A percentile compares a stretch with the other conserved stretches of the same genome.
Evolutionary conservation across 179 eudicot species (phyloP).

Genomic region (Drosera spatulata): DNA sequence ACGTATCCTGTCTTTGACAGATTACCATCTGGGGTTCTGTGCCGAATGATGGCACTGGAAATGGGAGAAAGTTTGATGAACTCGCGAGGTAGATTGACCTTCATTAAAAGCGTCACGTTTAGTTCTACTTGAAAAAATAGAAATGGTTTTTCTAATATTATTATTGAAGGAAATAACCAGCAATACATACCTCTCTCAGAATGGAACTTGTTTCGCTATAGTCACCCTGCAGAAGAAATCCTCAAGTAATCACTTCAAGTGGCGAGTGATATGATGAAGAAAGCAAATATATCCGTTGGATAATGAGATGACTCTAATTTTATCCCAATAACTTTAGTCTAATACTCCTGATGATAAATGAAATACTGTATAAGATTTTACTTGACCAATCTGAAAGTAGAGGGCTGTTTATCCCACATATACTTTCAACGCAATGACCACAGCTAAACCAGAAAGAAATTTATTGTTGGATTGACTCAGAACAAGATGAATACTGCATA

Average conservation of each 20-base stretch:
- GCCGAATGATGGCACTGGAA: slow-evolving; percentile 74
- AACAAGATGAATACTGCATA: neutral
- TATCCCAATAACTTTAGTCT: no score
- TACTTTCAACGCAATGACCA: neutral
- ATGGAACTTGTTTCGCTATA: slow-evolving; percentile 18
- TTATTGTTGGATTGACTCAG: neutral
- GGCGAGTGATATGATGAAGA: neutral
- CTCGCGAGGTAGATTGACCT: slow-evolving; percentile 85
- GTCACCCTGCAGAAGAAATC: slow-evolving; percentile 36
- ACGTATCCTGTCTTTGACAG: slow-evolving; percentile 72
- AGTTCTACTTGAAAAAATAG: no score
- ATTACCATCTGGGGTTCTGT: slow-evolving; percentile 67
- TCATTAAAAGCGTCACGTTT: slow-evolving; percentile 6
- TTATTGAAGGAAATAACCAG: neutral
- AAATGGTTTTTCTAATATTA: neutral
- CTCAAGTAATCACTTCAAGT: neutral
- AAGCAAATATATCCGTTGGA: no score
- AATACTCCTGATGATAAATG: no score
- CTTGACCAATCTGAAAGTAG: no score
- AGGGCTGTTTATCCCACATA: no score
- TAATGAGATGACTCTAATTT: no score
- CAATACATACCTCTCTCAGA: slow-evolving; percentile 51
- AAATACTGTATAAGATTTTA: no score
- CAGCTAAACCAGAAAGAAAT: neutral
- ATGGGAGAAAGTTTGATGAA: slow-evolving; percentile 75